Base-by-base conservation (phyloP, 345 rosid genomes). In the Nasturtium officinale region DNA sequence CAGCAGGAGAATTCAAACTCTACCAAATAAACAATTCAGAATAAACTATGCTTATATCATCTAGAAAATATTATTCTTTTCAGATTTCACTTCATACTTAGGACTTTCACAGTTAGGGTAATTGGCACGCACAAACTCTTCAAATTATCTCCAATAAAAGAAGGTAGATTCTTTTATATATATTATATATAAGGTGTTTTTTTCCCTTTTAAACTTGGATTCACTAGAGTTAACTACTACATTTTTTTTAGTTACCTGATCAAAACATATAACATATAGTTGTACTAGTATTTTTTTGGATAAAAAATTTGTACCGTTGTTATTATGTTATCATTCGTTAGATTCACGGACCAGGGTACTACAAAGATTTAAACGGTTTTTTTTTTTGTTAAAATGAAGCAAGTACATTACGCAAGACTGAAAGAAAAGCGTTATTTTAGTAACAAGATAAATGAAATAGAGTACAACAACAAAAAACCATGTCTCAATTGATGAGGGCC, bases 391-490 rank as follows among this genome's bases (percentile, higher is more conserved):
- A 17, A 9, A 29, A 18, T 32, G 21, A 29, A 4, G 28, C 43
- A 29, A 55, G 7, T 29, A 43, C 7, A 9, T 5, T 17, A 9
- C 3, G 9, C 56, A 57, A 21, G 30, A 55, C 38, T 9, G 7
- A 57, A 32, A 46, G 8, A 33, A 60, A 55, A 20, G 1, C 43
- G 30, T 15, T 1, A 56, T 18, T 65, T 62, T 42, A 53, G 62
- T 46, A 62, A 52, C 45, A 72, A 40, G 59, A 52, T 3, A 72
- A 29, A 6, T 40, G 62, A 62, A 72, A 72, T 30, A 72, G n/a
- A 52, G 5, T 28, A 61, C 61, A 52, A 52, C 33, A 72, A 62
- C 12, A 53, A 62, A 62, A 53, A 20, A 46, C 7, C 16, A 62
- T 13, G 15, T 40, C 29, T 35, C 18, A 47, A 37, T 25, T 17